Conservation (phyloP, 2,329 filamentous ascomycete species). For the Chaetomium olivaceum region DNA sequence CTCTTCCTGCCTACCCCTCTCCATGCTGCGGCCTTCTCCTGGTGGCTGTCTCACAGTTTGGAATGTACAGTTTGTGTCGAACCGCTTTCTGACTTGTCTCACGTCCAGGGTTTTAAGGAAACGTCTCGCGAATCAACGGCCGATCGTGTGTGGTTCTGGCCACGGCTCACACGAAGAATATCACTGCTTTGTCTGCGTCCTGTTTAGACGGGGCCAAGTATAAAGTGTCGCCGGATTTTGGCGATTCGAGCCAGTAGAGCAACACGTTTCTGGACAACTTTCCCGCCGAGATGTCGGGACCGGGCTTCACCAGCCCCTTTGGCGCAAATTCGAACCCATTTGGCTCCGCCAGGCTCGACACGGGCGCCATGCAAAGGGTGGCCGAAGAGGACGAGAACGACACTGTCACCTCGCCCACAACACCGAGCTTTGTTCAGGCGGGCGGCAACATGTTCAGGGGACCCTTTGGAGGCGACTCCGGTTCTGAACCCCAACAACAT, state of each 20-base stretch:
- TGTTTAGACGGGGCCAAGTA: not conserved
- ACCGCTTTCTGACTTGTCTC: slow-evolving; percentile 14
- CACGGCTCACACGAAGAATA: not conserved
- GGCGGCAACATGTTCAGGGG: slow-evolving; percentile 47
- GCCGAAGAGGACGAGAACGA: slow-evolving; percentile 86
- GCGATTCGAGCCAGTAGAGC: not conserved
- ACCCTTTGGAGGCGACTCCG: slow-evolving; percentile 56
- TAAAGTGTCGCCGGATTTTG: not conserved
- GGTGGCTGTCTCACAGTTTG: slow-evolving; percentile 12
- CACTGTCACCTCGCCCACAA: slow-evolving; percentile 71
- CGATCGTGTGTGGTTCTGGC: not conserved
- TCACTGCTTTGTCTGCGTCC: not conserved
- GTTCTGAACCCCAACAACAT: slow-evolving; percentile 48
- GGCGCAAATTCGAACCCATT: slow-evolving; percentile 73
- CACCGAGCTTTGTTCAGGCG: slow-evolving; percentile 55
- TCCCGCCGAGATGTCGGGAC: slow-evolving; percentile 64
- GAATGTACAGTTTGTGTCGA: slow-evolving; percentile 13
- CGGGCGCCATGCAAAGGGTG: slow-evolving; percentile 52
- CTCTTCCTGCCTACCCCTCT: not conserved
- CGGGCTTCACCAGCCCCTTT: slow-evolving; percentile 73
- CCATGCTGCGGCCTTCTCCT: slow-evolving; percentile 21
- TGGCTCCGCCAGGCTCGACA: slow-evolving; percentile 52
- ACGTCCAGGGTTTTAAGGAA: slow-evolving; percentile 8
- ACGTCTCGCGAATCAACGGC: slow-evolving; percentile 5
- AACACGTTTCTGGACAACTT: not conserved